Evolutionary conservation across 139 green algal genomes (phyloP).

Genomic region (Auxenochlorella pyrenoidosa): DNA sequence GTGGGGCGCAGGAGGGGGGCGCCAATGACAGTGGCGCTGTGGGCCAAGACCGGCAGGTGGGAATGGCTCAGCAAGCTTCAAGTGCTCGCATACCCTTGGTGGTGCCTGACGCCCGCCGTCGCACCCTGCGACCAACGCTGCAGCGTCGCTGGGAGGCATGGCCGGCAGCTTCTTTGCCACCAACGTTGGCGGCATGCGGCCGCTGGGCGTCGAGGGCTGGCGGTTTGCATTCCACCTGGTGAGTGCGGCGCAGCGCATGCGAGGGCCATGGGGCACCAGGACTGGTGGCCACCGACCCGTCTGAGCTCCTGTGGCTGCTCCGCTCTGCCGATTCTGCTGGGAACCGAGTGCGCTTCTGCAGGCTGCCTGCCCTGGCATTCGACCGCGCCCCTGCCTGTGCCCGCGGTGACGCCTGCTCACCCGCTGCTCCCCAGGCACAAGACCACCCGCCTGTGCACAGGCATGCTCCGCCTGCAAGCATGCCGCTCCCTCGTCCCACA

Average conservation of each 20-base stretch:
- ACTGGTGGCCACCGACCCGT: neutral
- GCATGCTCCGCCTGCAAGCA: too few relatives aligned
- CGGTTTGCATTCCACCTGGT: constrained; percentile 69
- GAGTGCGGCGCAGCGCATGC: neutral
- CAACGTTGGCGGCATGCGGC: constrained; percentile 20
- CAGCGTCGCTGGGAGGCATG: constrained; percentile 26
- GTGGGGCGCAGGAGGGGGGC: neutral
- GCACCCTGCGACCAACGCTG: neutral
- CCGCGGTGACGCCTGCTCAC: too few relatives aligned
- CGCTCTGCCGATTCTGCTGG: neutral
- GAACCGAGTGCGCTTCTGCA: too few relatives aligned
- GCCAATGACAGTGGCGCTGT: too few relatives aligned
- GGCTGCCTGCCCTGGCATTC: too few relatives aligned
- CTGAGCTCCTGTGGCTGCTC: too few relatives aligned
- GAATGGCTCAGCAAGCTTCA: neutral
- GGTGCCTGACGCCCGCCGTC: neutral
- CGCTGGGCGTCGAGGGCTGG: constrained; percentile 72
- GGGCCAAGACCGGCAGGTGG: too few relatives aligned
- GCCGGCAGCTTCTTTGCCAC: constrained; percentile 64
- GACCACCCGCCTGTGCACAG: too few relatives aligned
- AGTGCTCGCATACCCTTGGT: neutral
- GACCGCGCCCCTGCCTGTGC: too few relatives aligned
- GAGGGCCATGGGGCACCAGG: too few relatives aligned
- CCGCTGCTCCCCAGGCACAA: too few relatives aligned
- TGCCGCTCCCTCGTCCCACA: too few relatives aligned